phyloP scores from a whole-genome alignment of 2,329 filamentous ascomycete species.

The Coniochaeta sp. region DNA sequence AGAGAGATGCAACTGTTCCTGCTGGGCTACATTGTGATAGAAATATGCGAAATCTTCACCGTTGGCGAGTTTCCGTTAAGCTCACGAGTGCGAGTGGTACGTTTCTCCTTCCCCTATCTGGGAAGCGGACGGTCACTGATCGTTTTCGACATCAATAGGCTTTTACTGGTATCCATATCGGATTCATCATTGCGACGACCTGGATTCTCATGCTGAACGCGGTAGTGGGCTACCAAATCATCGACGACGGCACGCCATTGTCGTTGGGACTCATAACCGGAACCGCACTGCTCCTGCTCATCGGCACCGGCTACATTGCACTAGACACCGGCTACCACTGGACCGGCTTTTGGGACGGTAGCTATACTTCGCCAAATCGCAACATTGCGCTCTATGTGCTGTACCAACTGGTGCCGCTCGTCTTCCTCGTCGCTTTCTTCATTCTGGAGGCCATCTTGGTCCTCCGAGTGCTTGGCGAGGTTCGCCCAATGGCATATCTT shows the following conservation, averaged over 20 bases:
- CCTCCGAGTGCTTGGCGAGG: conserved; percentile 76
- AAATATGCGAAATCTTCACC: conserved; percentile 94
- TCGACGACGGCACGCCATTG: conserved; percentile 85
- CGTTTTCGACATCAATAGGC: conserved; percentile 40
- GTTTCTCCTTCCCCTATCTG: conserved; percentile 21
- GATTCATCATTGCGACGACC: conserved; percentile 75
- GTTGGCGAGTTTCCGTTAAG: conserved; percentile 80
- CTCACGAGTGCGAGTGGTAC: conserved; percentile 61
- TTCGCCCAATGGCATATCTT: conserved; percentile 88
- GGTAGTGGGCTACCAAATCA: conserved; percentile 82
- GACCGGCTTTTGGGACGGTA: conserved; percentile 69
- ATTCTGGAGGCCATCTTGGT: conserved; percentile 79
- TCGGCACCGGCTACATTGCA: conserved; percentile 92
- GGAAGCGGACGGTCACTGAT: neutral
- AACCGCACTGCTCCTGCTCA: conserved; percentile 66
- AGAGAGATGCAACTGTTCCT: conserved; percentile 98
- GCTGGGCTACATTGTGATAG: conserved; percentile 73
- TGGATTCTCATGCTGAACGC: conserved; percentile 93
- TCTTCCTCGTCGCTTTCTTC: conserved; percentile 86
- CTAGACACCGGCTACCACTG: conserved; percentile 86
- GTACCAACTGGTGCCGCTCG: conserved; percentile 80
- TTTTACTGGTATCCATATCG: conserved; percentile 86
- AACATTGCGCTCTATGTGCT: conserved; percentile 87
- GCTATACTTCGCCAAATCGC: conserved; percentile 51
- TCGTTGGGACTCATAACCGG: conserved; percentile 68